Evolutionary conservation across 257 asterid genomes (phyloP).

Genomic region (Voacanga thouarsii): DNA sequence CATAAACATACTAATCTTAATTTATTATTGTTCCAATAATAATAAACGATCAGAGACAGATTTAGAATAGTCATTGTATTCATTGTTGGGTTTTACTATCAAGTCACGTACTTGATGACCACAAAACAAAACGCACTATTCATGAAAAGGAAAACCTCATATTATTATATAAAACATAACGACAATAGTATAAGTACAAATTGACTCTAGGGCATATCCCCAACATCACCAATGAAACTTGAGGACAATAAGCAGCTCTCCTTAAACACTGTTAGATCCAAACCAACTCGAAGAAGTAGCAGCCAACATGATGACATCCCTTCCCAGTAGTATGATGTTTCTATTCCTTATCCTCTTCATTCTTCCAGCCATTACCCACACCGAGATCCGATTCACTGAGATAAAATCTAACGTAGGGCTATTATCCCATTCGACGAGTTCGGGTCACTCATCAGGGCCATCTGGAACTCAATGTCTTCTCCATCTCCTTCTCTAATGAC

Average conservation of each 20-base stretch:
- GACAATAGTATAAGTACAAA: too few relatives aligned
- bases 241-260: background rate
- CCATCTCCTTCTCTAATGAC: conserved; percentile 39
- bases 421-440: conserved; percentile 79
- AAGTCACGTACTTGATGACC: too few relatives aligned
- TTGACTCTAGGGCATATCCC: too few relatives aligned
- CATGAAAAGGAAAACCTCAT: too few relatives aligned
- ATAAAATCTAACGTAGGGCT: conserved; percentile 60
- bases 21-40: too few relatives aligned
- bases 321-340: conserved; percentile 10
- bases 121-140: too few relatives aligned
- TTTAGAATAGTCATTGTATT: too few relatives aligned
- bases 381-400: conserved; percentile 60
- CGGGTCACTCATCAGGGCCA: conserved; percentile 84
- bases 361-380: conserved; percentile 33
- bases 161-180: too few relatives aligned
- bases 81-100: too few relatives aligned
- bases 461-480: conserved; percentile 60
- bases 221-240: background rate
- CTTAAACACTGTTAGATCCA: background rate
- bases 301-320: conserved; percentile 2
- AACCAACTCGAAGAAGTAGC: background rate
- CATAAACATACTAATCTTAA: too few relatives aligned
- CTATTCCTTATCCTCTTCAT: conserved; percentile 30
- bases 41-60: too few relatives aligned